phyloP scores from a whole-genome alignment of 1,139 yeast genomes.

The Lodderomyces parapsilosis region DNA sequence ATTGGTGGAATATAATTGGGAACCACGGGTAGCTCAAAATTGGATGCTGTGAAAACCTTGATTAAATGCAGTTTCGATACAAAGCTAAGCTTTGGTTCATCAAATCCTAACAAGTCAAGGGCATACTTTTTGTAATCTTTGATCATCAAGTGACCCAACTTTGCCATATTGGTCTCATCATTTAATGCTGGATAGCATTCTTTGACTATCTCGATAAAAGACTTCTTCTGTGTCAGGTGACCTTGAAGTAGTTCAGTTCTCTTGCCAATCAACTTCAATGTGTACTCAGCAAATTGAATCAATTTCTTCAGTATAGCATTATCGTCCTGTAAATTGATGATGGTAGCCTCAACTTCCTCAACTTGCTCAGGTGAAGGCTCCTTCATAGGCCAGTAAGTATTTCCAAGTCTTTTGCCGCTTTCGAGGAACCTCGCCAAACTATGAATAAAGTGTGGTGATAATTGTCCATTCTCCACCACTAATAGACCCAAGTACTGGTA shows the following conservation, averaged over 20 bases:
- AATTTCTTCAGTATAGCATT: neutral
- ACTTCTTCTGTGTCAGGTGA: neutral
- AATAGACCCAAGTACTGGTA: constrained; percentile 10
- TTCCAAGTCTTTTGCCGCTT: neutral
- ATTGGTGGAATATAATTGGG: neutral
- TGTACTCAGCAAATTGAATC: neutral
- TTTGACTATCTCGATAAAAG: neutral
- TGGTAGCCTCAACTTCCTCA: neutral
- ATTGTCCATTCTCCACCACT: constrained; percentile 5
- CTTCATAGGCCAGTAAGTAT: neutral
- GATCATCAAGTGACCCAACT: neutral
- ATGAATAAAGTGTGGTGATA: constrained; percentile 6
- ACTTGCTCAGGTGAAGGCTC: neutral
- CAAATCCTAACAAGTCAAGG: neutral
- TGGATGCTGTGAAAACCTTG: neutral
- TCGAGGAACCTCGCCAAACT: constrained; percentile 1
- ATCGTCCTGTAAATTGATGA: neutral
- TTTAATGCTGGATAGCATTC: neutral
- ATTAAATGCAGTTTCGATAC: neutral
- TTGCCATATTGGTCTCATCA: neutral
- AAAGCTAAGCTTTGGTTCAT: neutral
- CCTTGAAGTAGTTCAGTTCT: neutral
- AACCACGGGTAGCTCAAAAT: constrained; percentile 7
- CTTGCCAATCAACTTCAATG: neutral
- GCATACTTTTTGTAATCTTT: constrained; percentile 1